These are phyloP conservation scores for Trichoderma endophyticum DNA, from an alignment of 2,329 filamentous ascomycete species.

Conservation along the genomic window DNA sequence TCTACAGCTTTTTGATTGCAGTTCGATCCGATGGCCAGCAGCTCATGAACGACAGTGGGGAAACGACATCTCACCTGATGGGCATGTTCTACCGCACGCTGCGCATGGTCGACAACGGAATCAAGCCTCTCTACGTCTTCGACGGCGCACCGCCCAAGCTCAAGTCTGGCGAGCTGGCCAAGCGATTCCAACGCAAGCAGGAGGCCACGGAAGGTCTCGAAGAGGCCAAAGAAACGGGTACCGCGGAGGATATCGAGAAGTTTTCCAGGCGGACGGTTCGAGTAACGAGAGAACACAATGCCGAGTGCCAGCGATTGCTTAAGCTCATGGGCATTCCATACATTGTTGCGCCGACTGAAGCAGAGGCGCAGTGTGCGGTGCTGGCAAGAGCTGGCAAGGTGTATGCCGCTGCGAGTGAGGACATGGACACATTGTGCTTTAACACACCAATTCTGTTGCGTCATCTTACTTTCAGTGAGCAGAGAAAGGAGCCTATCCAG, in stretches of 20 bases:
- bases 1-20: conserved; percentile 97
- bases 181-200: conserved; percentile 91
- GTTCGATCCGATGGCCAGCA: conserved; percentile 96
- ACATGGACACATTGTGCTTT: conserved; percentile 99
- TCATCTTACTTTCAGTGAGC: conserved; percentile 94
- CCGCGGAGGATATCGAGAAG: conserved; percentile 95
- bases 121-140: conserved; percentile 98
- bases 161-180: conserved; percentile 94
- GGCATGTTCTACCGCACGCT: conserved; percentile 99
- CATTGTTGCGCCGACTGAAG: conserved; percentile 93
- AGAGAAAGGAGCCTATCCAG: conserved; percentile 95
- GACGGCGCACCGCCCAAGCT: conserved; percentile 95
- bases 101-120: conserved; percentile 96
- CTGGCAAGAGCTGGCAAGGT: conserved; percentile 90
- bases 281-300: conserved; percentile 95
- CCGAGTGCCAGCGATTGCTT: conserved; percentile 84
- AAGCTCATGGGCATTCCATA: conserved; percentile 96
- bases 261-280: conserved; percentile 90
- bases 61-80: conserved; percentile 98
- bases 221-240: conserved; percentile 95
- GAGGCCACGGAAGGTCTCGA: conserved; percentile 87
- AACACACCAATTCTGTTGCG: conserved; percentile 85
- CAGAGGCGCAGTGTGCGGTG: conserved; percentile 92
- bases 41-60: conserved; percentile 89
- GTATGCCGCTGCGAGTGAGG: conserved; percentile 92